These are phyloP conservation scores for Kodamaea plutei DNA, from an alignment of 1,139 yeast genomes.

Conservation along the genomic window DNA sequence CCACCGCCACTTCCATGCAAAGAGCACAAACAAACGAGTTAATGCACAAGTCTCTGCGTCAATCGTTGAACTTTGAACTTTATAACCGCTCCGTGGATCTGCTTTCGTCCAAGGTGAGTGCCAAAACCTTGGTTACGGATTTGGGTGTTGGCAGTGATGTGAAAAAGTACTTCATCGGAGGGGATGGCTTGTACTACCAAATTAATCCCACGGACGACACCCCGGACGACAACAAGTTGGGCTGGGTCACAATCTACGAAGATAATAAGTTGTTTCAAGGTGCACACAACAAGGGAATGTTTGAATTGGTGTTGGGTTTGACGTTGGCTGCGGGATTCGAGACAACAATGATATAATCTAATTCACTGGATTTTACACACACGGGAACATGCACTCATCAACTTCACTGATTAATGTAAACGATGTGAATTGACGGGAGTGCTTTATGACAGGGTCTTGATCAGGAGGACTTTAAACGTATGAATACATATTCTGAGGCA, in stretches of 20 bases:
- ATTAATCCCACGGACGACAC: constrained; percentile 52
- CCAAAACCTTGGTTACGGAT: constrained; percentile 17
- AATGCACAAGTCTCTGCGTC: background rate
- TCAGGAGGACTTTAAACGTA: no score
- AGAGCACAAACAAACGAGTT: background rate
- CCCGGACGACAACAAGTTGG: constrained; percentile 55
- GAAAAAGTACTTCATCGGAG: constrained; percentile 41
- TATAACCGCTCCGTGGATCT: background rate
- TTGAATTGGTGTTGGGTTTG: constrained; percentile 52
- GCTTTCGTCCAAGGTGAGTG: constrained; percentile 2
- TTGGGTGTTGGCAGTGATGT: constrained; percentile 29
- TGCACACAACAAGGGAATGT: constrained; percentile 35
- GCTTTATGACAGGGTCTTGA: no score
- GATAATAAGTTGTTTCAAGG: constrained; percentile 27
- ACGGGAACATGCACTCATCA: no score
- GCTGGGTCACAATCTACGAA: constrained; percentile 63
- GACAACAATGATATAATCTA: constrained; percentile 11
- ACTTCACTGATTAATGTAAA: no score
- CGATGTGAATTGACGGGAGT: no score
- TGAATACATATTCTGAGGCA: no score
- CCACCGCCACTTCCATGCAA: constrained; percentile 1
- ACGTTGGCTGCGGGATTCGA: constrained; percentile 55
- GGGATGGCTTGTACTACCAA: constrained; percentile 51
- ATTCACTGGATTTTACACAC: constrained; percentile 2
- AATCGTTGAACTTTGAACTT: background rate